phyloP scores from a whole-genome alignment of 1,284 basidiomycete genomes.

The Vanrija sp. region DNA sequence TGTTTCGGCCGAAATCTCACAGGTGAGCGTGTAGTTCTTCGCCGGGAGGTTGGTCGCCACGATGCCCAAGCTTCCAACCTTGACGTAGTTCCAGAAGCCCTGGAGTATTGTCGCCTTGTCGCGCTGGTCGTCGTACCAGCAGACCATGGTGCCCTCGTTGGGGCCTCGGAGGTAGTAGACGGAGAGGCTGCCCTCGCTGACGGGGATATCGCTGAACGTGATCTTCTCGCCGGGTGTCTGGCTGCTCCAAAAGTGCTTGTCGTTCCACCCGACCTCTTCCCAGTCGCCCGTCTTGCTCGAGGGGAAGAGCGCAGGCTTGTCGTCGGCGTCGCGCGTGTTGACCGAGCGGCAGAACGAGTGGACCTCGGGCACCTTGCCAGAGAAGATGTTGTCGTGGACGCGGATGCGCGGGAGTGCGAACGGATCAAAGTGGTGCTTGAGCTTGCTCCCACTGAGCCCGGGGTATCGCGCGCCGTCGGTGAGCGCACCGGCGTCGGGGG shows the following conservation, averaged over 20 bases:
- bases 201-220: background rate
- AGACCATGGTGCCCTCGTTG: background rate
- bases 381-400: background rate
- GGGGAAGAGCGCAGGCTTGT: background rate
- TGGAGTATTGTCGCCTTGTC: background rate
- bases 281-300: background rate
- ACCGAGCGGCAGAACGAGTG: background rate
- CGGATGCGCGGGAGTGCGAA: background rate
- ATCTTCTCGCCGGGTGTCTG: background rate
- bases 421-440: background rate
- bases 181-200: background rate
- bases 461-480: background rate
- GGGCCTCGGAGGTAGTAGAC: background rate
- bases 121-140: background rate
- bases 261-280: background rate
- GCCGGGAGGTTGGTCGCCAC: constrained; percentile 5
- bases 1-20: background rate
- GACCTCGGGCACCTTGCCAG: background rate
- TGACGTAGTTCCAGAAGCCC: background rate
- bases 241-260: background rate
- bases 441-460: background rate
- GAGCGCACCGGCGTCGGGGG: background rate
- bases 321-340: background rate
- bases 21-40: constrained; percentile 19
- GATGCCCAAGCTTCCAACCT: background rate